Percentiles rank a stretch among this genome's conserved stretches.
Evolutionary conservation across 768 basidiomycete genomes (phyloP).

Genomic region (Trametes punicea): DNA sequence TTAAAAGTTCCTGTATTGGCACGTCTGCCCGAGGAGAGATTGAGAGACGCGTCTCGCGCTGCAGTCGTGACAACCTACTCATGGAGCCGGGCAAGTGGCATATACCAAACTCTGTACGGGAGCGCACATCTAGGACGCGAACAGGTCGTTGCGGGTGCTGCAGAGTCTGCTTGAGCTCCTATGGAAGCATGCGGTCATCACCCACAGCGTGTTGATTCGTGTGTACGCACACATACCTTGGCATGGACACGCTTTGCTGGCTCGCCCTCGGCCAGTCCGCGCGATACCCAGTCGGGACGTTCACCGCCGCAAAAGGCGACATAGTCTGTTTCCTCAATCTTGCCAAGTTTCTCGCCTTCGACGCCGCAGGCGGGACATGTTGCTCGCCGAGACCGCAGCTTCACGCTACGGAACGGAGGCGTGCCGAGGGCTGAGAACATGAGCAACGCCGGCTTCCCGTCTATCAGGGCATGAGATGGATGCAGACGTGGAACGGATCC

Average conservation of each 20-base stretch:
- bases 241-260: constrained; percentile 29
- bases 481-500: background rate
- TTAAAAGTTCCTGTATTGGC: constrained; percentile 62
- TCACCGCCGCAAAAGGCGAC: constrained; percentile 82
- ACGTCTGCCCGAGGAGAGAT: constrained; percentile 52
- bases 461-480: constrained; percentile 32
- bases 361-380: constrained; percentile 76
- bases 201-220: too few species aligned
- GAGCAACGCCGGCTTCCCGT: constrained; percentile 60
- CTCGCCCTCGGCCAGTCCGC: constrained; percentile 40
- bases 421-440: constrained; percentile 68
- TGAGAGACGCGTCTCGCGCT: background rate
- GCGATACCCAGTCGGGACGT: constrained; percentile 59
- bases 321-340: constrained; percentile 67
- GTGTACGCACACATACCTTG: constrained; percentile 25
- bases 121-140: constrained; percentile 74
- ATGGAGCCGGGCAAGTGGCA: constrained; percentile 71
- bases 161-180: constrained; percentile 49
- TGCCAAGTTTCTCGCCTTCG: constrained; percentile 39
- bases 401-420: constrained; percentile 79
- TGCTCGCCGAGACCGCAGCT: constrained; percentile 66
- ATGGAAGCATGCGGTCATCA: background rate
- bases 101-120: constrained; percentile 79
- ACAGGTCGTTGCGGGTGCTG: constrained; percentile 25
- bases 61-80: constrained; percentile 47